A percentile compares a stretch with the other conserved stretches of the same genome.
Evolutionary conservation across 495 filamentous ascomycete species (phyloP).

Genomic region (Elaphomyces granulatus): DNA sequence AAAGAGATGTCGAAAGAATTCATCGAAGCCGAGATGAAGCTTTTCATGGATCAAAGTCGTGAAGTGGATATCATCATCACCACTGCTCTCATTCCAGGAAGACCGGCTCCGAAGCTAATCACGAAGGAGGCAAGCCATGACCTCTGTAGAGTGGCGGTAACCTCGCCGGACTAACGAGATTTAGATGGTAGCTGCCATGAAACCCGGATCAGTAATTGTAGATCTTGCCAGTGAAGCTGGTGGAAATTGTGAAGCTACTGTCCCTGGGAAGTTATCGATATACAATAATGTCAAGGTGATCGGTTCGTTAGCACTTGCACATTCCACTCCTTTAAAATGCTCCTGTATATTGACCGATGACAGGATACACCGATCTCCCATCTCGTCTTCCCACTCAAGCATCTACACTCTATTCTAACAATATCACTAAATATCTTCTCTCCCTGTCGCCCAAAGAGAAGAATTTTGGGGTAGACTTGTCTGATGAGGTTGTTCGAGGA

Average conservation of each 20-base stretch:
- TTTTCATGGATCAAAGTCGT: slow-evolving; percentile 65
- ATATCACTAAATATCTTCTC: slow-evolving; percentile 68
- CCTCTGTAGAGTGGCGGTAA: too few relatives aligned
- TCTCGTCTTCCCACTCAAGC: slow-evolving; percentile 68
- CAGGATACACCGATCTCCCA: slow-evolving; percentile 69
- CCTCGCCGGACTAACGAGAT: too few relatives aligned
- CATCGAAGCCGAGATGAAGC: slow-evolving; percentile 74
- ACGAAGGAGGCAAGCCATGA: slow-evolving; percentile 36
- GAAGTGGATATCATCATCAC: slow-evolving; percentile 84
- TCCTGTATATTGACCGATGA: slow-evolving; percentile 3
- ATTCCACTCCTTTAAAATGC: background rate
- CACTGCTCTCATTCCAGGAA: slow-evolving; percentile 67
- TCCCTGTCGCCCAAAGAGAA: slow-evolving; percentile 63
- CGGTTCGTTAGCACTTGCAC: slow-evolving; percentile 29
- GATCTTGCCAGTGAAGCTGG: slow-evolving; percentile 71
- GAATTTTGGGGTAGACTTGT: slow-evolving; percentile 56
- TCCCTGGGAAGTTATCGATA: slow-evolving; percentile 48
- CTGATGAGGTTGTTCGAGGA: slow-evolving; percentile 66
- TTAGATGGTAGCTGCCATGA: slow-evolving; percentile 62
- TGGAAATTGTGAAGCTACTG: slow-evolving; percentile 65
- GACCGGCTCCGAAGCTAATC: slow-evolving; percentile 60
- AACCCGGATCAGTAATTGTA: slow-evolving; percentile 65
- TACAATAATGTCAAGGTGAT: slow-evolving; percentile 69
- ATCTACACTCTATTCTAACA: slow-evolving; percentile 74
- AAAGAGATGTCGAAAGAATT: slow-evolving; percentile 86